These are phyloP conservation scores for Trichosporon sp. DNA, from an alignment of 1,284 basidiomycete species.

Conservation along the genomic window DNA sequence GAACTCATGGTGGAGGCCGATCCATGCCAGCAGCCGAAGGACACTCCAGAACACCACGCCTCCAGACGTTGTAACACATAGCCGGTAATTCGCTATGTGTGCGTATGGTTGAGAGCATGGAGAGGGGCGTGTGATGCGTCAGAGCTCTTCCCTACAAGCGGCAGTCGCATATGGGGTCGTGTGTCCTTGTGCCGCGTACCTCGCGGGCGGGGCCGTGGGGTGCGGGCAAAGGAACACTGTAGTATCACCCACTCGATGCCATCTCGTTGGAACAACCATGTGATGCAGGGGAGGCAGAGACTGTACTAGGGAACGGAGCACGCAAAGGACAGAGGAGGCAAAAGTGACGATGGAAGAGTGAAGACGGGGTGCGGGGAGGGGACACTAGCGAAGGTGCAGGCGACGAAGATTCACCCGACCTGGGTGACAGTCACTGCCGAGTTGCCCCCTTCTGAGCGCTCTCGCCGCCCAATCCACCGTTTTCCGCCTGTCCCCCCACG, in stretches of 20 bases:
- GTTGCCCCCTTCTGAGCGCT: background rate
- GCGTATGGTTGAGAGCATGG: background rate
- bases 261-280: background rate
- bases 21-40: background rate
- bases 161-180: slow-evolving; percentile 1
- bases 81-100: background rate
- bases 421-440: background rate
- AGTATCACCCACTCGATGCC: background rate
- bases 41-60: background rate
- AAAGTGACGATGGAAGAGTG: background rate
- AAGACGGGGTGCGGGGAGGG: background rate
- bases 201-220: background rate
- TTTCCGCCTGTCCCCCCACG: background rate
- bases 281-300: background rate
- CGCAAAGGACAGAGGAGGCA: background rate
- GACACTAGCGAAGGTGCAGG: background rate
- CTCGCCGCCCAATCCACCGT: background rate
- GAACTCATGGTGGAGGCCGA: slow-evolving; percentile 2
- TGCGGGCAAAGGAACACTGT: background rate
- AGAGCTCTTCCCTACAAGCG: background rate
- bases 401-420: background rate
- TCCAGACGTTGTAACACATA: background rate
- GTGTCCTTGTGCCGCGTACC: background rate
- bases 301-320: background rate
- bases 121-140: background rate